Conservation (phyloP, 371 early-diverging fungal species). For the Apophysomyces ossiformis region DNA sequence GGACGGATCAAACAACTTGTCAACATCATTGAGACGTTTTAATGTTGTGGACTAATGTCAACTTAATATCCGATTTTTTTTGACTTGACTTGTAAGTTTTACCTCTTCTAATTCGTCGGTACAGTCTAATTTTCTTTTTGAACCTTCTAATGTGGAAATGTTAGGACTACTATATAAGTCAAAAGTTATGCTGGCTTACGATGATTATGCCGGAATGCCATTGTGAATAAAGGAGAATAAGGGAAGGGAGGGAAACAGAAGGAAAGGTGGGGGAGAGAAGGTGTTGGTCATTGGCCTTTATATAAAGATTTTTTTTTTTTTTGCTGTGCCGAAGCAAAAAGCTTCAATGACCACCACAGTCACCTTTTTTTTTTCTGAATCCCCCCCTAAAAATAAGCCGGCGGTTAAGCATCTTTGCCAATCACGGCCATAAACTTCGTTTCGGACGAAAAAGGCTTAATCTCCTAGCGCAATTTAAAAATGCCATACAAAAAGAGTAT, state of each 20-base stretch:
- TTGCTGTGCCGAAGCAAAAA: slow-evolving; percentile 9
- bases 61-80: background rate
- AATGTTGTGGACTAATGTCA: background rate
- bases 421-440: slow-evolving; percentile 10
- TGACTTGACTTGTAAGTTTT: background rate
- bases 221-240: background rate
- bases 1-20: slow-evolving; percentile 1
- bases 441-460: slow-evolving; percentile 12
- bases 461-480: slow-evolving; percentile 8
- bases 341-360: slow-evolving; percentile 10
- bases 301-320: slow-evolving; percentile 11
- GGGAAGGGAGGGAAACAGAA: background rate
- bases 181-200: slow-evolving; percentile 6
- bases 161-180: background rate
- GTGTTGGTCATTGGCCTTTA: slow-evolving; percentile 9
- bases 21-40: slow-evolving; percentile 3
- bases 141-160: background rate
- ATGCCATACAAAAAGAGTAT: background rate
- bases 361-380: background rate
- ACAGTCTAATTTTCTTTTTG: slow-evolving; percentile 6
- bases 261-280: slow-evolving; percentile 1
- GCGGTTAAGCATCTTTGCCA: slow-evolving; percentile 8
- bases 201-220: background rate
- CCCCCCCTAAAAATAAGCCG: slow-evolving; percentile 5
- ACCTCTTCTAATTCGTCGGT: slow-evolving; percentile 5